Conservation (phyloP, 306 rosid genomes). For the Casuarina glauca region DNA sequence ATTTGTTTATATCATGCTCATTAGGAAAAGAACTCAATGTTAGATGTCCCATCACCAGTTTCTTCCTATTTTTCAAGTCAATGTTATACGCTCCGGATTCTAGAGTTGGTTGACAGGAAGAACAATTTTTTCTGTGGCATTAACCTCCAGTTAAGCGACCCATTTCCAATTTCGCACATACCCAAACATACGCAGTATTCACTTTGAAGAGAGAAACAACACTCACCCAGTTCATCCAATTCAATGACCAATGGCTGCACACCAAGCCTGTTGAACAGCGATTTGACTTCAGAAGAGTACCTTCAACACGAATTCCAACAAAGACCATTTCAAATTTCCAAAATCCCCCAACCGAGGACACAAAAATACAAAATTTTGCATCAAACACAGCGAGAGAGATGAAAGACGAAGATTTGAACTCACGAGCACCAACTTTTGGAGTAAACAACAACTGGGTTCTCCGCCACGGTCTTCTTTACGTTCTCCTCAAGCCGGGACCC, state of each 20-base stretch:
- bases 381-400: not conserved
- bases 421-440: constrained; percentile 98
- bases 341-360: constrained; percentile 9
- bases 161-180: not conserved
- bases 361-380: not conserved
- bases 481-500: constrained; percentile 94
- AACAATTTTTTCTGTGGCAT: not conserved
- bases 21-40: not conserved
- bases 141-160: not conserved
- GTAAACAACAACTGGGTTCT: constrained; percentile 78
- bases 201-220: not conserved
- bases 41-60: constrained; percentile 3
- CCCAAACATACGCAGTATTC: not conserved
- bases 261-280: constrained; percentile 75
- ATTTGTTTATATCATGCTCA: too few species aligned
- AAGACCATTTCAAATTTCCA: constrained; percentile 10
- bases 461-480: constrained; percentile 66
- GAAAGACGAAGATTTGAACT: constrained; percentile 31
- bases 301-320: constrained; percentile 30
- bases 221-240: constrained; percentile 88
- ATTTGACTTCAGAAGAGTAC: constrained; percentile 86
- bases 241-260: constrained; percentile 68
- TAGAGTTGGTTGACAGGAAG: not conserved
- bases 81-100: not conserved
- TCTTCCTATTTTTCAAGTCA: not conserved